Evolutionary conservation across 2,329 filamentous ascomycete species (phyloP).

Genomic region (Aureobasidium mangrovei): DNA sequence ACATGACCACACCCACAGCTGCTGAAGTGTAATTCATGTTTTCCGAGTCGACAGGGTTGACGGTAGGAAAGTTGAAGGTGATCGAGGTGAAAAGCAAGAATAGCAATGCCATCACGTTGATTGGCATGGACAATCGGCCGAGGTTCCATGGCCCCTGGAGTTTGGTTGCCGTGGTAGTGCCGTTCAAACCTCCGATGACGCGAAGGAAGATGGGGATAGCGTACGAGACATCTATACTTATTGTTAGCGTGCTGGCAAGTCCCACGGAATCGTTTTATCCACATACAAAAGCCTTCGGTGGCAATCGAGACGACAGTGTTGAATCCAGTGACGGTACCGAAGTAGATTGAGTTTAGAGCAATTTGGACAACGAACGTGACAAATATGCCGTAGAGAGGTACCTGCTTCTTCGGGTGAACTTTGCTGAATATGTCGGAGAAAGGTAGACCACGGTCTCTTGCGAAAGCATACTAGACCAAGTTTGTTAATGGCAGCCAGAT

Average conservation of each 20-base stretch:
- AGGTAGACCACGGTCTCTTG: slow-evolving; percentile 45
- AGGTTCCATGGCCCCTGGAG: slow-evolving; percentile 39
- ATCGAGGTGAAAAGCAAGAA: slow-evolving; percentile 48
- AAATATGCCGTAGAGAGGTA: slow-evolving; percentile 17
- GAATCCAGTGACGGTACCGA: slow-evolving; percentile 18
- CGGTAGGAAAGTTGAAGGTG: slow-evolving; percentile 48
- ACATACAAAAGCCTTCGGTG: slow-evolving; percentile 48
- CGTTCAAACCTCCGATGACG: slow-evolving; percentile 37
- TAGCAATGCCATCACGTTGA: slow-evolving; percentile 44
- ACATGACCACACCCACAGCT: slow-evolving; percentile 46
- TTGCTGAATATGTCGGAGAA: slow-evolving; percentile 41
- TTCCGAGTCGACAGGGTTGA: slow-evolving; percentile 42
- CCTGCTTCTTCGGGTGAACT: slow-evolving; percentile 13
- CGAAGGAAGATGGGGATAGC: slow-evolving; percentile 46
- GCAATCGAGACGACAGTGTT: slow-evolving; percentile 40
- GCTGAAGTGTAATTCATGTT: slow-evolving; percentile 54
- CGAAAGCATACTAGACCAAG: slow-evolving; percentile 32
- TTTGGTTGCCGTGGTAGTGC: slow-evolving; percentile 31
- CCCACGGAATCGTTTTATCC: background rate
- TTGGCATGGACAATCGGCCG: slow-evolving; percentile 34
- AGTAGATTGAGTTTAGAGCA: slow-evolving; percentile 19
- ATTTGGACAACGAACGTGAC: slow-evolving; percentile 16
- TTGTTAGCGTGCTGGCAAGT: background rate
- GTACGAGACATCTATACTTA: slow-evolving; percentile 43
- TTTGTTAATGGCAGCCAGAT: background rate